Percentiles rank a stretch among this genome's conserved stretches.
These are phyloP conservation scores for Arthonia radiata DNA, from an alignment of 495 filamentous ascomycete genomes.

Conservation along the genomic window DNA sequence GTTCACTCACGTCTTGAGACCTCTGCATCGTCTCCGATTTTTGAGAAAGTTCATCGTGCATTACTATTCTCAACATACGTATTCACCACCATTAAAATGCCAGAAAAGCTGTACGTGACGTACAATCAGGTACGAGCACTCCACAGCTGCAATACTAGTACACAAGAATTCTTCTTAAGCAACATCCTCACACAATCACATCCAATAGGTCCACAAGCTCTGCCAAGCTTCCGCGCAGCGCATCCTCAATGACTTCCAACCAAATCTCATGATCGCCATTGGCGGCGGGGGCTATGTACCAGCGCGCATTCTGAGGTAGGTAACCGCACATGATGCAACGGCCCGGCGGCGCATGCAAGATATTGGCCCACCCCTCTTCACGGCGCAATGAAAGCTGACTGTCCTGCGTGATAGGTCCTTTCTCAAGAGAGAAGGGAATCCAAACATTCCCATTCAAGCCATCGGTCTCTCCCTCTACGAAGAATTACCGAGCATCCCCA, in stretches of 20 bases:
- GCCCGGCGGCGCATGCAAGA: no score
- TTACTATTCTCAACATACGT: no score
- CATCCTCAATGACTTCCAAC: conserved; percentile 65
- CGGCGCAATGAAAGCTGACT: background rate
- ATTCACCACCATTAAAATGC: conserved; percentile 32
- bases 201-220: conserved; percentile 75
- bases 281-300: conserved; percentile 94
- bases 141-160: background rate
- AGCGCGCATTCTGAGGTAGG: conserved; percentile 72
- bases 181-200: conserved; percentile 1
- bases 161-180: conserved; percentile 2
- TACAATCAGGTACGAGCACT: conserved; percentile 60
- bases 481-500: conserved; percentile 24
- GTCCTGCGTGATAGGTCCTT: conserved; percentile 38
- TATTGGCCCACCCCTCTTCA: conserved; percentile 1
- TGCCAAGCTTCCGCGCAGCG: conserved; percentile 60
- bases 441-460: conserved; percentile 98
- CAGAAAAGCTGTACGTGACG: conserved; percentile 77
- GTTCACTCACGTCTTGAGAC: no score
- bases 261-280: conserved; percentile 96
- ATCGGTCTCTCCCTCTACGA: conserved; percentile 97
- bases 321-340: conserved; percentile 1
- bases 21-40: no score
- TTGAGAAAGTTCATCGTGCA: no score
- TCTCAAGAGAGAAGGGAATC: conserved; percentile 63